phyloP scores from a whole-genome alignment of 208 protist species.

The Endotrypanum monterogeii region DNA sequence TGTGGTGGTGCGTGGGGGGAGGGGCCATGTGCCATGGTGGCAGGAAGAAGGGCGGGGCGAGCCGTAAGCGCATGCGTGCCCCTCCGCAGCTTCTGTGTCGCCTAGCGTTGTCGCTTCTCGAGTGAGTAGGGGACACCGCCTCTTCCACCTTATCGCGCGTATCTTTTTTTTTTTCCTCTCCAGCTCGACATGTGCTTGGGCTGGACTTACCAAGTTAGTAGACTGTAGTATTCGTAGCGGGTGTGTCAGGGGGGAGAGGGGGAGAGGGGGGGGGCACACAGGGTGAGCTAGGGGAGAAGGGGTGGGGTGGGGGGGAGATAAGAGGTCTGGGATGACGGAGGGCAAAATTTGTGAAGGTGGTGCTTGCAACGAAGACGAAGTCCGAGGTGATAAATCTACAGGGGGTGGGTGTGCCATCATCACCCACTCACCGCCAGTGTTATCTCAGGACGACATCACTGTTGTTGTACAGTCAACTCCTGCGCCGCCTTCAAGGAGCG shows the following conservation, averaged over 20 bases:
- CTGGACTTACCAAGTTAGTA: background rate
- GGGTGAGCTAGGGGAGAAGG: no score
- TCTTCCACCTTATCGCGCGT: background rate
- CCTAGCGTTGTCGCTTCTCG: background rate
- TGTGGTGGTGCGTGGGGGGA: background rate
- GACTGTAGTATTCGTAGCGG: constrained; percentile 7
- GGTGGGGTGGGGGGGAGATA: no score
- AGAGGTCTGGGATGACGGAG: no score
- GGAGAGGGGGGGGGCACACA: background rate
- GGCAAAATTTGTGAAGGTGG: no score
- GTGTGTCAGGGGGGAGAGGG: background rate
- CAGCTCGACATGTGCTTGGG: background rate
- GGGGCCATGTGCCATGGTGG: background rate
- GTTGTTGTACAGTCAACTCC: no score
- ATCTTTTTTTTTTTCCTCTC: background rate
- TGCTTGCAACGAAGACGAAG: no score
- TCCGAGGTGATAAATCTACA: background rate
- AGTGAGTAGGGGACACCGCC: background rate
- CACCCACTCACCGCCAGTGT: no score
- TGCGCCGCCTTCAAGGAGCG: no score
- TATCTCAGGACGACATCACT: no score
- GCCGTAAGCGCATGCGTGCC: background rate
- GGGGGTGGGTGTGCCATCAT: background rate
- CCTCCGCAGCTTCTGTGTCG: background rate
- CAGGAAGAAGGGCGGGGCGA: no score